Percentiles rank a stretch among this genome's conserved stretches.
Conservation (phyloP, 2,329 filamentous ascomycete genomes). For the Sclerotinia borealis region DNA sequence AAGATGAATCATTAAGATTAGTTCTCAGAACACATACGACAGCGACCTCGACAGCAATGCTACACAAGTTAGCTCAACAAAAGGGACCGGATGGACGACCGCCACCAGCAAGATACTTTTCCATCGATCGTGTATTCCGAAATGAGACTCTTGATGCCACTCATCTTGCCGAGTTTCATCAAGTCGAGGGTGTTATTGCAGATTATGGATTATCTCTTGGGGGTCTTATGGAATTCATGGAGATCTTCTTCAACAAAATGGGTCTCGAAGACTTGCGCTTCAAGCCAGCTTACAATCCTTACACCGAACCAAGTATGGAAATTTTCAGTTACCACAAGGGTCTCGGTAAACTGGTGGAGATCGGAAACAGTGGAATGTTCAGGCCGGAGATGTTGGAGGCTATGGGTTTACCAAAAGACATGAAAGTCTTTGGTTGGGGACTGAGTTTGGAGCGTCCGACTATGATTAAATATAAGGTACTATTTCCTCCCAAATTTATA, state of each 20-base stretch:
- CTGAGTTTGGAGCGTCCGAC: slow-evolving; percentile 88
- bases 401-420: slow-evolving; percentile 87
- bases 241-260: slow-evolving; percentile 95
- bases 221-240: slow-evolving; percentile 89
- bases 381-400: slow-evolving; percentile 92
- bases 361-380: slow-evolving; percentile 99
- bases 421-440: slow-evolving; percentile 93
- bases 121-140: slow-evolving; percentile 95
- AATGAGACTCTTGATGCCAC: slow-evolving; percentile 97
- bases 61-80: slow-evolving; percentile 79
- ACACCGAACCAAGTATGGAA: slow-evolving; percentile 96
- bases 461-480: slow-evolving; percentile 51
- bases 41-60: slow-evolving; percentile 81
- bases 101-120: slow-evolving; percentile 85
- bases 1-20: slow-evolving; percentile 77
- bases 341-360: slow-evolving; percentile 87
- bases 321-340: slow-evolving; percentile 95
- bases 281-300: slow-evolving; percentile 95
- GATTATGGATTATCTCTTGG: slow-evolving; percentile 91
- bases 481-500: not conserved
- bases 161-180: slow-evolving; percentile 96
- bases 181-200: slow-evolving; percentile 96
- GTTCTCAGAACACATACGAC: slow-evolving; percentile 97
- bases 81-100: slow-evolving; percentile 65
- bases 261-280: slow-evolving; percentile 81